phyloP scores from a whole-genome alignment of 352 stramenopile species.

The Aphanomyces cochlioides region DNA sequence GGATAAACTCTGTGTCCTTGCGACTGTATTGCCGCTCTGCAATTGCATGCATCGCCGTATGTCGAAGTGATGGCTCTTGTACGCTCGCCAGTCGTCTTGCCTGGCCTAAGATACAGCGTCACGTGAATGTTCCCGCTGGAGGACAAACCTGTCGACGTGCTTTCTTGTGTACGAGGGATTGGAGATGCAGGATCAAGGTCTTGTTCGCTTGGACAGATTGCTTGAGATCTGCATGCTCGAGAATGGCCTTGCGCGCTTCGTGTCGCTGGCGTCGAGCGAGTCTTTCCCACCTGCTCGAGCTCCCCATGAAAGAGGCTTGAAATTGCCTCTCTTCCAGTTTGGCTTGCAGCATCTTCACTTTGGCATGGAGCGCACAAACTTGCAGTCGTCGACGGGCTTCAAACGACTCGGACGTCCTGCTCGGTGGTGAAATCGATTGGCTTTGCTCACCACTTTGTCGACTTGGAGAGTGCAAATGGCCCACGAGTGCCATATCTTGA shows the following conservation, averaged over 20 bases:
- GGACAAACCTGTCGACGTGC: too few species aligned
- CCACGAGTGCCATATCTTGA: background rate
- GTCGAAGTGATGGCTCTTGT: constrained; percentile 18
- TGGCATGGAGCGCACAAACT: background rate
- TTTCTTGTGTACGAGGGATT: background rate
- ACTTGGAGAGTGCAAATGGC: background rate
- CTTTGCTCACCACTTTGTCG: background rate
- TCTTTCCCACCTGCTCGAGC: background rate
- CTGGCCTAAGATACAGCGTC: background rate
- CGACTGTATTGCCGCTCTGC: constrained; percentile 5
- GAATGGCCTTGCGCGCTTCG: background rate
- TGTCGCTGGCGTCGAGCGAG: background rate
- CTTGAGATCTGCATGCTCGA: background rate
- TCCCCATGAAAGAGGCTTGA: background rate
- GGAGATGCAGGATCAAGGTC: background rate
- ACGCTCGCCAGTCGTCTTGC: constrained; percentile 1
- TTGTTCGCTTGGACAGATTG: too few species aligned
- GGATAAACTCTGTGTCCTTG: constrained; percentile 20
- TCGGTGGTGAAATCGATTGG: background rate
- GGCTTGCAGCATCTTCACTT: background rate
- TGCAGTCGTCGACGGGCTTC: background rate
- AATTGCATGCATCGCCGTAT: constrained; percentile 7
- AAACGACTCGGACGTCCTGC: background rate
- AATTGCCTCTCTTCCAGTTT: background rate
- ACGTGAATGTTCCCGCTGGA: background rate